Conservation (phyloP, 2,329 filamentous ascomycete genomes). For the Talaromyces verruculosus region DNA sequence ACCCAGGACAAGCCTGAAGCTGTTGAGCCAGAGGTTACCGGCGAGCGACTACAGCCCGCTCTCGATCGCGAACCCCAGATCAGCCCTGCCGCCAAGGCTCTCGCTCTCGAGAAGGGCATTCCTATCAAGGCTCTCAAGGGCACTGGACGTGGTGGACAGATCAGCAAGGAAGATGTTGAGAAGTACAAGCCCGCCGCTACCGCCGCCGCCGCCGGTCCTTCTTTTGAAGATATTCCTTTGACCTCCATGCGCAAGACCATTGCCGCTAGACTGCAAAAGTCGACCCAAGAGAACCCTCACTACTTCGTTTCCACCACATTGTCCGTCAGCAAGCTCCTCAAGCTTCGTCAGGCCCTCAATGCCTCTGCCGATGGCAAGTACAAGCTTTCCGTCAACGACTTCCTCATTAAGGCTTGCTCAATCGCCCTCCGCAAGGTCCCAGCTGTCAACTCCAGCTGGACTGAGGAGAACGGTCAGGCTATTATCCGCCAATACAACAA, state of each 20-base stretch:
- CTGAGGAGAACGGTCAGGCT: slow-evolving; percentile 69
- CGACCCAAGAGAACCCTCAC: slow-evolving; percentile 90
- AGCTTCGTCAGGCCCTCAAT: slow-evolving; percentile 93
- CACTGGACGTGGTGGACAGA: slow-evolving; percentile 77
- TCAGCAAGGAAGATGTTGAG: slow-evolving; percentile 91
- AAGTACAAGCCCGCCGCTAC: slow-evolving; percentile 66
- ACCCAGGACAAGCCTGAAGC: slow-evolving; percentile 37
- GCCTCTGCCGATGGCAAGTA: slow-evolving; percentile 84
- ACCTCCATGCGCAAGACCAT: slow-evolving; percentile 98
- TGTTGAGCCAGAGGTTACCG: slow-evolving; percentile 70
- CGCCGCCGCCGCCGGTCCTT: slow-evolving; percentile 57
- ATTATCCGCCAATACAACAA: slow-evolving; percentile 90
- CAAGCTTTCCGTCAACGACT: slow-evolving; percentile 99
- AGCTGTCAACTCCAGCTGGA: slow-evolving; percentile 92
- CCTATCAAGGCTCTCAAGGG: slow-evolving; percentile 79
- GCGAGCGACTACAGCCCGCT: slow-evolving; percentile 75
- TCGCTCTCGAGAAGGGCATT: slow-evolving; percentile 82
- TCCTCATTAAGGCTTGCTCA: slow-evolving; percentile 94
- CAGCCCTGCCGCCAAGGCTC: slow-evolving; percentile 70
- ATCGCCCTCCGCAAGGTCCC: slow-evolving; percentile 91
- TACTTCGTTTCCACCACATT: slow-evolving; percentile 93
- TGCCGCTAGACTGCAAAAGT: slow-evolving; percentile 84
- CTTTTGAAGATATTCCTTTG: slow-evolving; percentile 80
- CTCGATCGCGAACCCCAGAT: slow-evolving; percentile 79
- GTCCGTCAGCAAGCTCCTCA: slow-evolving; percentile 91